Conservation (phyloP, 2,329 filamentous ascomycete species). For the Trichoderma endophyticum region DNA sequence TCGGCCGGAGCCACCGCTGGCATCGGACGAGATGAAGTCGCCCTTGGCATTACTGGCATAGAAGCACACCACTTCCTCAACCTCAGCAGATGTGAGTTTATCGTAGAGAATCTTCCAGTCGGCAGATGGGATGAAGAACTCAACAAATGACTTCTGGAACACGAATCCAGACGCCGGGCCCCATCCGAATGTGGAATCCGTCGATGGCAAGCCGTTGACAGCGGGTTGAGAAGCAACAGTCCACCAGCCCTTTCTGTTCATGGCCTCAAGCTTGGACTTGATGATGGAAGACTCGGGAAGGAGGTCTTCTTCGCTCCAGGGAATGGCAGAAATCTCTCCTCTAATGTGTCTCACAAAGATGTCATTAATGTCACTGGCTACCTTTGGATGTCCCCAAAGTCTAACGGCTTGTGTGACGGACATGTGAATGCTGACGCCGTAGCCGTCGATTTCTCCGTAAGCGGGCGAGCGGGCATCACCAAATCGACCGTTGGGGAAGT, state of each 20-base stretch:
- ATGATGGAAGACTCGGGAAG: constrained; percentile 83
- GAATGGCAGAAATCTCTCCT: constrained; percentile 76
- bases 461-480: constrained; percentile 89
- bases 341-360: constrained; percentile 80
- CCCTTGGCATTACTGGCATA: constrained; percentile 78
- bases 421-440: constrained; percentile 92
- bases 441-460: constrained; percentile 97
- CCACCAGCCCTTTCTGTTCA: constrained; percentile 89
- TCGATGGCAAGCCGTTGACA: constrained; percentile 78
- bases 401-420: constrained; percentile 77
- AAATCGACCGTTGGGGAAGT: constrained; percentile 95
- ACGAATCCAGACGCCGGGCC: constrained; percentile 89
- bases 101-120: constrained; percentile 69
- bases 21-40: constrained; percentile 73
- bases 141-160: constrained; percentile 97
- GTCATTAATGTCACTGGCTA: constrained; percentile 66
- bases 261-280: constrained; percentile 65
- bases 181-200: constrained; percentile 84
- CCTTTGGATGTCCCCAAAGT: constrained; percentile 79
- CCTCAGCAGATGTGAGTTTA: constrained; percentile 56
- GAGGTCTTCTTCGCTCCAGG: constrained; percentile 90
- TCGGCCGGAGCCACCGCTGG: constrained; percentile 35
- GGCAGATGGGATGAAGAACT: constrained; percentile 78
- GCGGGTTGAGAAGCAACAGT: constrained; percentile 93
- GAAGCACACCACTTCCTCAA: constrained; percentile 71